phyloP scores from a whole-genome alignment of 305 asterid species.

The Fraxinus dipetala region DNA sequence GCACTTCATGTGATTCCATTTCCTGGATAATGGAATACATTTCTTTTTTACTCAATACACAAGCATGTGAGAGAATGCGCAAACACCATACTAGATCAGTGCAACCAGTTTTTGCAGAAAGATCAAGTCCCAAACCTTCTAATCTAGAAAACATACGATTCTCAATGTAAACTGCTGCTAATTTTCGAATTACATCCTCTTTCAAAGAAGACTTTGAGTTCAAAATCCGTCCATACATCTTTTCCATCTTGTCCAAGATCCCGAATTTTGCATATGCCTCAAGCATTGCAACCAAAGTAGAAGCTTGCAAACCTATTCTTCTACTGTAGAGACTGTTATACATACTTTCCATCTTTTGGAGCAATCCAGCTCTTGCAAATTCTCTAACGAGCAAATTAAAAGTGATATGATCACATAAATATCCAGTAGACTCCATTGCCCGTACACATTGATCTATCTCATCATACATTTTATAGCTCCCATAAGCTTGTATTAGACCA shows the following conservation, averaged over 20 bases:
- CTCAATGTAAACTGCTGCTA: slow-evolving; percentile 29
- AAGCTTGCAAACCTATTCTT: slow-evolving; percentile 26
- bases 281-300: slow-evolving; percentile 29
- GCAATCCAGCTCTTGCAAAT: slow-evolving; percentile 33
- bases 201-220: slow-evolving; percentile 17
- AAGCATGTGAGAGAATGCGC: slow-evolving; percentile 34
- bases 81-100: slow-evolving; percentile 35
- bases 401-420: slow-evolving; percentile 30
- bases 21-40: slow-evolving; percentile 27
- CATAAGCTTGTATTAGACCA: slow-evolving; percentile 34
- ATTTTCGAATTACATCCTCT: slow-evolving; percentile 29
- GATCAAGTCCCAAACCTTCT: slow-evolving; percentile 28
- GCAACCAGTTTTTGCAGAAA: slow-evolving; percentile 24
- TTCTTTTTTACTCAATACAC: slow-evolving; percentile 29
- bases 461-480: slow-evolving; percentile 27
- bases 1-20: slow-evolving; percentile 30
- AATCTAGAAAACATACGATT: slow-evolving; percentile 36
- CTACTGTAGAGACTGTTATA: slow-evolving; percentile 20
- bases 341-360: slow-evolving; percentile 32
- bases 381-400: slow-evolving; percentile 31
- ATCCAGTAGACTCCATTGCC: slow-evolving; percentile 28
- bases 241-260: slow-evolving; percentile 33
- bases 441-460: slow-evolving; percentile 28
- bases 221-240: slow-evolving; percentile 18
- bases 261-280: slow-evolving; percentile 32